Evolutionary conservation across 257 asterid genomes (phyloP).

Genomic region (Primulina huaijiensis): DNA sequence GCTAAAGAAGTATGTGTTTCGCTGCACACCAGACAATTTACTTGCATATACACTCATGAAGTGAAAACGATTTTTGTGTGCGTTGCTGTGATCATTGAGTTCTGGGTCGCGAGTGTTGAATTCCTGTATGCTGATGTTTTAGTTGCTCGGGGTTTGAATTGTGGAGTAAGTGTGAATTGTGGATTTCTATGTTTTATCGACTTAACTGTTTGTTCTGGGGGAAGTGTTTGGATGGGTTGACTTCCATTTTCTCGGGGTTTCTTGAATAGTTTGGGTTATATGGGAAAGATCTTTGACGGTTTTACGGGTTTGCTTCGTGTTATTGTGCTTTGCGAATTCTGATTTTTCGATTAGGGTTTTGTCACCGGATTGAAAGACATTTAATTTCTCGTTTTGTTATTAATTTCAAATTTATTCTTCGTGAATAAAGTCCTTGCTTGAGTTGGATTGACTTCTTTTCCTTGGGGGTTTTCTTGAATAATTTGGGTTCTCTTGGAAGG

Average conservation of each 20-base stretch:
- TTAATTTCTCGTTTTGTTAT: not conserved
- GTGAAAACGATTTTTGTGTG: conserved; percentile 1
- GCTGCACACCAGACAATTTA: conserved; percentile 16
- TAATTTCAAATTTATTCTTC: conserved; percentile 28
- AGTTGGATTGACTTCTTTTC: conserved; percentile 35
- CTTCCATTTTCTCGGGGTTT: not conserved
- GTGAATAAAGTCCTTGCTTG: conserved; percentile 28
- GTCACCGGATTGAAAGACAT: not conserved
- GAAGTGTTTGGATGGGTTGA: conserved; percentile 23
- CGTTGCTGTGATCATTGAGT: conserved; percentile 18
- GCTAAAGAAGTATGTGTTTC: not conserved
- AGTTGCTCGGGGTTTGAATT: conserved; percentile 32
- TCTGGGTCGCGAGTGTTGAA: conserved; percentile 7
- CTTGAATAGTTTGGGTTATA: not conserved
- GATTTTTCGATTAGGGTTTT: conserved; percentile 33
- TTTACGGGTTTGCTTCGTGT: too few species aligned
- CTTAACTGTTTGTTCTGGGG: not conserved
- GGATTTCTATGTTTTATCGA: not conserved
- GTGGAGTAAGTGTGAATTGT: conserved; percentile 8
- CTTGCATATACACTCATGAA: conserved; percentile 10
- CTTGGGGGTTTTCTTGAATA: conserved; percentile 25
- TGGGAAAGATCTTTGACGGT: not conserved
- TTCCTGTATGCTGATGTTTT: conserved; percentile 23
- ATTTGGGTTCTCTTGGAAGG: conserved; percentile 18
- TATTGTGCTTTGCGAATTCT: conserved; percentile 7